phyloP scores from a whole-genome alignment of 2,329 filamentous ascomycete species.

The Pseudogymnoascus sp. region DNA sequence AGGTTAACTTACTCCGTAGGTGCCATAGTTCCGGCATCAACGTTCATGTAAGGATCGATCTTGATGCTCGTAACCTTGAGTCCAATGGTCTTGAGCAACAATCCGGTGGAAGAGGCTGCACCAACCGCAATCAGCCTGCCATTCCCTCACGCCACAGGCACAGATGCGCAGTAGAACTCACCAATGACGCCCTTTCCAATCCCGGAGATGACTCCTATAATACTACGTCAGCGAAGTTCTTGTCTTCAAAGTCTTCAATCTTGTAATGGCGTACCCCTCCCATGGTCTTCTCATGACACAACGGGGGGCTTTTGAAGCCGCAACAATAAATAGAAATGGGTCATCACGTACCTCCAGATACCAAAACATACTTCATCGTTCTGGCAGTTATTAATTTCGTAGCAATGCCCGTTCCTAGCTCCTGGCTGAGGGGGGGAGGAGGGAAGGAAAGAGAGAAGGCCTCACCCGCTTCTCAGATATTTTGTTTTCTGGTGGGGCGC shows the following conservation, averaged over 20 bases:
- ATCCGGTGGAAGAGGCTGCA: constrained; percentile 60
- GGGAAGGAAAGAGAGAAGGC: neutral
- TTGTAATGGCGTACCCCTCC: neutral
- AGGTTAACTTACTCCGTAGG: constrained; percentile 47
- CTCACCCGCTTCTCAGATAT: constrained; percentile 5
- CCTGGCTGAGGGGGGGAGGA: constrained; percentile 1
- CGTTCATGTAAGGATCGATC: constrained; percentile 67
- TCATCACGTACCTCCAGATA: constrained; percentile 57
- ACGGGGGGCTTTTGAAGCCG: neutral
- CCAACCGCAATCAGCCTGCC: constrained; percentile 23
- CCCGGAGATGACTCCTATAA: constrained; percentile 44
- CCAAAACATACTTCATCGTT: constrained; percentile 72
- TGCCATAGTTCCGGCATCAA: constrained; percentile 68
- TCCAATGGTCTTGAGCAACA: constrained; percentile 73
- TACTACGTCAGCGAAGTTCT: constrained; percentile 17
- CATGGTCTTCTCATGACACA: neutral
- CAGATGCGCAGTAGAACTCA: constrained; percentile 31
- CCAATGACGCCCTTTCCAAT: constrained; percentile 62
- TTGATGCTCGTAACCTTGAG: constrained; percentile 66
- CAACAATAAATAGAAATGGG: neutral
- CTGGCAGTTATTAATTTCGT: constrained; percentile 27
- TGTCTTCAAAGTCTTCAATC: neutral
- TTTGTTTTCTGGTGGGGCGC: constrained; percentile 8
- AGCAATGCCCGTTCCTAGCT: constrained; percentile 3
- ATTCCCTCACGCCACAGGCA: constrained; percentile 11